Evolutionary conservation across 768 basidiomycete genomes (phyloP).

Genomic region (Psilocybe subaeruginosa): DNA sequence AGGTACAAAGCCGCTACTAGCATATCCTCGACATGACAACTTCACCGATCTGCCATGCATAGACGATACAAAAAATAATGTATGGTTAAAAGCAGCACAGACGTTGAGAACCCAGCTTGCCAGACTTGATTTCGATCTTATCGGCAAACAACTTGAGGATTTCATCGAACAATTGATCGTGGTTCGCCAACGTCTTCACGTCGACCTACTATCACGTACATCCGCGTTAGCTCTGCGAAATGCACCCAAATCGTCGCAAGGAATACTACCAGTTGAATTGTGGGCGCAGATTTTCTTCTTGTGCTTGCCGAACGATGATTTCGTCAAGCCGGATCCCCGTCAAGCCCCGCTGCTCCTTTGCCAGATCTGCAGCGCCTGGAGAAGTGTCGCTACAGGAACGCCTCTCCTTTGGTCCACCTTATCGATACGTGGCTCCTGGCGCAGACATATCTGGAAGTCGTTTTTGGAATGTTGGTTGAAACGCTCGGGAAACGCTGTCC

Average conservation of each 20-base stretch:
- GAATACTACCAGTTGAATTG: slow-evolving; percentile 22
- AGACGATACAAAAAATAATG: not conserved
- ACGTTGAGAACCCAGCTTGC: slow-evolving; percentile 1
- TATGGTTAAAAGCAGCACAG: not conserved
- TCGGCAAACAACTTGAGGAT: not conserved
- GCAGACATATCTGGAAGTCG: slow-evolving; percentile 16
- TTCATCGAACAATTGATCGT: not conserved
- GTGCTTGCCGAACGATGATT: slow-evolving; percentile 22
- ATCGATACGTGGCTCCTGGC: slow-evolving; percentile 20
- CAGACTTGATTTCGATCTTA: slow-evolving; percentile 1
- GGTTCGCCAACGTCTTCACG: slow-evolving; percentile 8
- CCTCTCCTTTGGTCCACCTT: slow-evolving; percentile 26
- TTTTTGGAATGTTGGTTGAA: slow-evolving; percentile 23
- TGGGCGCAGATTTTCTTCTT: slow-evolving; percentile 28
- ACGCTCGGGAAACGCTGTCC: slow-evolving; percentile 19
- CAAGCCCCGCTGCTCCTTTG: slow-evolving; percentile 25
- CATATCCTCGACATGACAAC: not conserved
- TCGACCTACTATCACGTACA: slow-evolving; percentile 1
- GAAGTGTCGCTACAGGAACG: slow-evolving; percentile 21
- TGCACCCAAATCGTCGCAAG: not conserved
- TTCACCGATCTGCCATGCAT: not conserved
- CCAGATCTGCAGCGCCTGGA: slow-evolving; percentile 25
- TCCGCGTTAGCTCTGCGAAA: not conserved
- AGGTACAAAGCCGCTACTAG: not conserved
- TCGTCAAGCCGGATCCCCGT: slow-evolving; percentile 19